Base-by-base conservation (phyloP, 2,329 filamentous ascomycete species). In the Diaporthe vexans region DNA sequence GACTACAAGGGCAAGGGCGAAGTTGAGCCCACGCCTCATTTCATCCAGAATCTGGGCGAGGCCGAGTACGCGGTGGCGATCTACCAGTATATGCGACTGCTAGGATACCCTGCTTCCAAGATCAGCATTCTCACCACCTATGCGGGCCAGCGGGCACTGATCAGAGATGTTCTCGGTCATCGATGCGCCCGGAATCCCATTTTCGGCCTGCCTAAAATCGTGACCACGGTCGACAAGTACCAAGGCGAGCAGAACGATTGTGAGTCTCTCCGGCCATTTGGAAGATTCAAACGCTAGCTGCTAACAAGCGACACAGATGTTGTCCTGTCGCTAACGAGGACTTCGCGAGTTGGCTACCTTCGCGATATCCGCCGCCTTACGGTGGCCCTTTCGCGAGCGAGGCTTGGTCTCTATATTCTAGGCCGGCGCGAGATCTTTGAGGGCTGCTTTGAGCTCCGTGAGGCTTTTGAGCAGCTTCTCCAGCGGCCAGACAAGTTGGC, bases 241-340 rank as follows among this genome's bases (percentile, higher is more conserved):
- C 97, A 99, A 86, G 97, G 97, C 82, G 97, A 99, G 87, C 97
- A 99, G 84, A 99, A 99, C 84, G 97, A 99, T 81, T 98, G 94
- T 97, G 88, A 88, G 94, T 91, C 73, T 10, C 19, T 40, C 52
- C 26, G 8, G 7, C 35, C 51, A 37, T 46, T 8, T 17, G 26
- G 19, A 29, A 35, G 9, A 9, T 1, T 29, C 9, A 4, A 24
- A 9, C 33, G 29, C 33, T 59, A 37, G 43, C 59, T 74, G 74
- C 76, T 77, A 68, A 76, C 69, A 56, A 37, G 24, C 51, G 17
- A 5, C n/a, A 58, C 73, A 97, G 94, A 98, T 80, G 91, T 99
- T 78, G 97, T 99, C 79, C 90, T 99, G 73, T 98, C 95, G 7
- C 90, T 99, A 61, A 97, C 95, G 19, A 91, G 97, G 76, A 98